phyloP scores from a whole-genome alignment of 352 stramenopile genomes.

The Aphanomyces stellatus region DNA sequence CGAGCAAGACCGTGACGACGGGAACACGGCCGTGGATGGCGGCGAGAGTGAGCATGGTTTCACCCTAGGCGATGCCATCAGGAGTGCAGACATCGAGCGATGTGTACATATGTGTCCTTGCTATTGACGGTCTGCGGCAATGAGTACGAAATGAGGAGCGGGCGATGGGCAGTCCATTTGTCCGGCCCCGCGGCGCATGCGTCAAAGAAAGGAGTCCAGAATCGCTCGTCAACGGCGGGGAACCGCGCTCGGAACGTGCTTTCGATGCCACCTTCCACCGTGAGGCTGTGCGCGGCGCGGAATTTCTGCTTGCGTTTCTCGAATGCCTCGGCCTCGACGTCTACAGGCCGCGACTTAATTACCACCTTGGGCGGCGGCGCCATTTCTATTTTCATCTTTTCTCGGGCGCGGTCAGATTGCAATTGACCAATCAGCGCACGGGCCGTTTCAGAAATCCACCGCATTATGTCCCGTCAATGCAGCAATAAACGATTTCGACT shows the following conservation, averaged over 20 bases:
- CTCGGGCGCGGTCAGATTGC: too few relatives aligned
- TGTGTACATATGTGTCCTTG: conserved; percentile 36
- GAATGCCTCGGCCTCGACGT: conserved; percentile 29
- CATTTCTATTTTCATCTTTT: too few relatives aligned
- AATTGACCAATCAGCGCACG: too few relatives aligned
- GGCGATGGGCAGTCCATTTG: conserved; percentile 33
- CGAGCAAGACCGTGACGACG: conserved; percentile 51
- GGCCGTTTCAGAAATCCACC: too few relatives aligned
- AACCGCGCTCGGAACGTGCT: conserved; percentile 44
- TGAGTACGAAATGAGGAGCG: conserved; percentile 52
- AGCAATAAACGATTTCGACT: too few relatives aligned
- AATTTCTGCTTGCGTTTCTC: conserved; percentile 22
- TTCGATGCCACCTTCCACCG: conserved; percentile 35
- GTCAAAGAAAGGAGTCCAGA: conserved; percentile 48
- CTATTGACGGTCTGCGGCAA: conserved; percentile 55
- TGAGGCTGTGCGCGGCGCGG: background rate
- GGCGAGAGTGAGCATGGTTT: conserved; percentile 65
- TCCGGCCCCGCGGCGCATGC: conserved; percentile 35
- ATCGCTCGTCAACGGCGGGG: conserved; percentile 24
- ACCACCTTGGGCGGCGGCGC: background rate
- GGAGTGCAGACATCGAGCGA: conserved; percentile 1
- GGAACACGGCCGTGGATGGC: conserved; percentile 35
- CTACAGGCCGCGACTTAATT: conserved; percentile 22
- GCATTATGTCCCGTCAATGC: too few relatives aligned
- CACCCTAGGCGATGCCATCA: conserved; percentile 29